phyloP scores from a whole-genome alignment of 805 yeast species.

The Wickerhamia fluorescens region DNA sequence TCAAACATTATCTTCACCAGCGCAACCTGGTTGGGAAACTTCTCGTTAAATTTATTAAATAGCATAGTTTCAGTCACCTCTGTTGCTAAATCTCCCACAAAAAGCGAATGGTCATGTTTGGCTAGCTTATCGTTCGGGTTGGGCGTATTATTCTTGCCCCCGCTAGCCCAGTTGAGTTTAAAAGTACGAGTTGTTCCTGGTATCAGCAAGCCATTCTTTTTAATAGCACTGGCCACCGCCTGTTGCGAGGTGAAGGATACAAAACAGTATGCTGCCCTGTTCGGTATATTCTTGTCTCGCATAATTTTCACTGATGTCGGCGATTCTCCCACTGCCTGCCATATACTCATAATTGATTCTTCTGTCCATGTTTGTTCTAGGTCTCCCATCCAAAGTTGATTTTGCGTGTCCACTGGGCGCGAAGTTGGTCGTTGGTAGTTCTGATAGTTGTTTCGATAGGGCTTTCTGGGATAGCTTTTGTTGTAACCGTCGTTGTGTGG shows the following conservation, averaged over 20 bases:
- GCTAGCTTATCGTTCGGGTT: conserved; percentile 1
- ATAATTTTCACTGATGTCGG: conserved; percentile 58
- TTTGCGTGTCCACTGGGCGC: conserved; percentile 1
- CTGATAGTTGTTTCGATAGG: background rate
- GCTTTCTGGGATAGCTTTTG: too few relatives aligned
- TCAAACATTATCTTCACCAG: conserved; percentile 78
- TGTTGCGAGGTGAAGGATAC: conserved; percentile 59
- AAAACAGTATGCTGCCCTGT: conserved; percentile 56
- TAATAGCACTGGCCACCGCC: conserved; percentile 59
- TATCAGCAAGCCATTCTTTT: conserved; percentile 59
- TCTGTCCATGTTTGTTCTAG: conserved; percentile 84
- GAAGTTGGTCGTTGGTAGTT: background rate
- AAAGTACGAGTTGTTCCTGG: conserved; percentile 59
- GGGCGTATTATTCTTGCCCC: background rate
- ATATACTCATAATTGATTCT: conserved; percentile 52
- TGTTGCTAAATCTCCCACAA: conserved; percentile 79
- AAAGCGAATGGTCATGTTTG: conserved; percentile 52
- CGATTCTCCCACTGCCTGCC: conserved; percentile 66
- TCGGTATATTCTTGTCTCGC: conserved; percentile 50
- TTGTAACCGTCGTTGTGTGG: too few relatives aligned
- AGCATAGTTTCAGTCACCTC: conserved; percentile 64
- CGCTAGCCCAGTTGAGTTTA: conserved; percentile 75
- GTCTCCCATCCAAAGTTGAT: conserved; percentile 81
- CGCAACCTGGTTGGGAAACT: conserved; percentile 61
- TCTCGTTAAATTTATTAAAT: conserved; percentile 57